Percentiles rank a stretch among this genome's conserved stretches.
These are phyloP conservation scores for Zygoascus bituminiphila DNA, from an alignment of 805 yeast genomes.

Conservation along the genomic window DNA sequence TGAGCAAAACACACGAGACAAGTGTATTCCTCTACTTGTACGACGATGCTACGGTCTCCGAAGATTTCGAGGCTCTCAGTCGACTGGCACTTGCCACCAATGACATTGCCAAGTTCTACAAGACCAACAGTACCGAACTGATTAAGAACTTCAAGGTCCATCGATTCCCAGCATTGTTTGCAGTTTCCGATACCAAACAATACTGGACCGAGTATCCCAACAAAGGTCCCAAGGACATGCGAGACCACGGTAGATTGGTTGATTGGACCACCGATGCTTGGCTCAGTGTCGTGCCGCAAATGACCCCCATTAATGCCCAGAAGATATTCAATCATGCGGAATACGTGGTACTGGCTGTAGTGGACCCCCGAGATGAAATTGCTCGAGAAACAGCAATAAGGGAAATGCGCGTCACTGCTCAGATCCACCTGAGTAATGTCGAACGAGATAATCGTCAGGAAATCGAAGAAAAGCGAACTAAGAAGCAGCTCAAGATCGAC, in stretches of 20 bases:
- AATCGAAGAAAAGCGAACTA: constrained; percentile 22
- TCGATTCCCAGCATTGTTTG: constrained; percentile 27
- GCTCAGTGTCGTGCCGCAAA: constrained; percentile 30
- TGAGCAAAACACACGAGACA: constrained; percentile 17
- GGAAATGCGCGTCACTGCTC: constrained; percentile 27
- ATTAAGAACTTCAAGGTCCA: constrained; percentile 23
- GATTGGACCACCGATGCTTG: constrained; percentile 29
- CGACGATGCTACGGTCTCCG: constrained; percentile 31
- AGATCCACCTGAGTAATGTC: constrained; percentile 21
- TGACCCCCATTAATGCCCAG: constrained; percentile 29
- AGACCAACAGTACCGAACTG: constrained; percentile 23
- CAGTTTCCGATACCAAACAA: constrained; percentile 22
- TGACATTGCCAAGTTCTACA: constrained; percentile 28
- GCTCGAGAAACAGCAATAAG: constrained; percentile 19
- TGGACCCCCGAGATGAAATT: constrained; percentile 24
- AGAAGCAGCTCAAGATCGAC: constrained; percentile 26
- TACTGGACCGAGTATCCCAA: constrained; percentile 23
- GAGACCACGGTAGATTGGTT: constrained; percentile 23
- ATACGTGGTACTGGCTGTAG: constrained; percentile 26
- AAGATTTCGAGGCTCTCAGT: constrained; percentile 33
- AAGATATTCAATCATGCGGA: constrained; percentile 24
- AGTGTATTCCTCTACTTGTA: constrained; percentile 32
- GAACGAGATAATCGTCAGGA: constrained; percentile 20
- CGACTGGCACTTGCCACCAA: constrained; percentile 26
- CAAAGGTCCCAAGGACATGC: constrained; percentile 27